Evolutionary conservation across 805 yeast genomes (phyloP).

Genomic region (Jamesozyma piceae): DNA sequence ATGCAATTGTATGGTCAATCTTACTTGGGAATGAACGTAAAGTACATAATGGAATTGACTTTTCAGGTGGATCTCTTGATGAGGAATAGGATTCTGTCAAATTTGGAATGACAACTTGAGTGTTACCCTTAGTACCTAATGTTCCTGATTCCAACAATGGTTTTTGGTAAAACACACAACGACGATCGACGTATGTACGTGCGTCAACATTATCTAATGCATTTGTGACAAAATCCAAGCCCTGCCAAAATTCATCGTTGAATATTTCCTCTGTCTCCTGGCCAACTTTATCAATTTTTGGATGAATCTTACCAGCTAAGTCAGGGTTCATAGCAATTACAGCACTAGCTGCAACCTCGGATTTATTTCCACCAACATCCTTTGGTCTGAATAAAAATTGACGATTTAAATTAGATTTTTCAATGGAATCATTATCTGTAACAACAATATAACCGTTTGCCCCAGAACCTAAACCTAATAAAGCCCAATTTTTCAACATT

Average conservation of each 20-base stretch:
- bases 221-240: slow-evolving; percentile 82
- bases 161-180: slow-evolving; percentile 87
- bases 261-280: slow-evolving; percentile 84
- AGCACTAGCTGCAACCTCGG: slow-evolving; percentile 83
- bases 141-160: slow-evolving; percentile 95
- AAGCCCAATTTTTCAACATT: slow-evolving; percentile 96
- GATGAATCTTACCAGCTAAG: slow-evolving; percentile 62
- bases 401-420: slow-evolving; percentile 90
- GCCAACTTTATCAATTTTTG: slow-evolving; percentile 82
- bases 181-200: slow-evolving; percentile 92
- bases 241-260: slow-evolving; percentile 76
- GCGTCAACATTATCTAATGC: slow-evolving; percentile 98
- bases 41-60: slow-evolving; percentile 94
- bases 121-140: slow-evolving; percentile 95
- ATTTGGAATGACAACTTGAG: slow-evolving; percentile 90
- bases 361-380: slow-evolving; percentile 87
- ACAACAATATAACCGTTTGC: slow-evolving; percentile 74
- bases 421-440: slow-evolving; percentile 88
- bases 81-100: slow-evolving; percentile 94
- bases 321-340: slow-evolving; percentile 81
- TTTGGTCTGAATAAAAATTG: slow-evolving; percentile 91
- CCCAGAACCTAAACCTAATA: slow-evolving; percentile 91
- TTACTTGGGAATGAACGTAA: slow-evolving; percentile 95
- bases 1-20: slow-evolving; percentile 97
- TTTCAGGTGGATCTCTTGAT: slow-evolving; percentile 97